These are phyloP conservation scores for Plasmodium blacklocki DNA, from an alignment of 169 alveolate genomes.

Conservation along the genomic window DNA sequence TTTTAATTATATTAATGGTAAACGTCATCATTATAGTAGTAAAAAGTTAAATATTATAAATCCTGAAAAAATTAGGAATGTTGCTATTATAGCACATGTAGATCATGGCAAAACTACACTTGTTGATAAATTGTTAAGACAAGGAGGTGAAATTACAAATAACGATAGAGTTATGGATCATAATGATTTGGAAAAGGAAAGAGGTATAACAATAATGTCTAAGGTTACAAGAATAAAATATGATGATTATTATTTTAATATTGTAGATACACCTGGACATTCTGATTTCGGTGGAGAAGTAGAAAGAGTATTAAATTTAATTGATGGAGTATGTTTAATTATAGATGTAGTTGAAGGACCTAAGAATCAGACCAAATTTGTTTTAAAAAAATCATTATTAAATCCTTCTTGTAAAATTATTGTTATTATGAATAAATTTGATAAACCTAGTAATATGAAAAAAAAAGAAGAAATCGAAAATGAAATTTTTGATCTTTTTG, in stretches of 20 bases:
- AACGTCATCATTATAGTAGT: neutral
- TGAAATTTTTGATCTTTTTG: constrained; percentile 94
- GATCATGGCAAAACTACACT: constrained; percentile 99
- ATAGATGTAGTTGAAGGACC: constrained; percentile 98
- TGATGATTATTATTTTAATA: constrained; percentile 88
- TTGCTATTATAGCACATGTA: constrained; percentile 99
- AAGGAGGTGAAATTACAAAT: constrained; percentile 83
- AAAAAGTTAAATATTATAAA: constrained; percentile 69
- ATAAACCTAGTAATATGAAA: constrained; percentile 83
- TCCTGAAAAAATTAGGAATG: constrained; percentile 93
- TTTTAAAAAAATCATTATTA: constrained; percentile 84
- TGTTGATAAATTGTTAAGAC: constrained; percentile 91
- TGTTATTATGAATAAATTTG: constrained; percentile 86
- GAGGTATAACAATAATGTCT: constrained; percentile 98
- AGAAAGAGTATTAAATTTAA: constrained; percentile 95
- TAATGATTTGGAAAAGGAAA: constrained; percentile 94
- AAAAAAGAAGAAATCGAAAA: constrained; percentile 92
- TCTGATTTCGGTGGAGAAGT: constrained; percentile 99
- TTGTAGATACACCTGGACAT: constrained; percentile 95
- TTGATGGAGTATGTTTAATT: constrained; percentile 96
- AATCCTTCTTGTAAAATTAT: constrained; percentile 83
- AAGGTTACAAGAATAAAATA: constrained; percentile 94
- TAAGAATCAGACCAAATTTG: constrained; percentile 92
- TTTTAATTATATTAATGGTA: neutral
- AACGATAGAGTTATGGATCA: constrained; percentile 91